Base-by-base conservation (phyloP, 2,329 filamentous ascomycete species). In the Fonsecaea nubica region DNA sequence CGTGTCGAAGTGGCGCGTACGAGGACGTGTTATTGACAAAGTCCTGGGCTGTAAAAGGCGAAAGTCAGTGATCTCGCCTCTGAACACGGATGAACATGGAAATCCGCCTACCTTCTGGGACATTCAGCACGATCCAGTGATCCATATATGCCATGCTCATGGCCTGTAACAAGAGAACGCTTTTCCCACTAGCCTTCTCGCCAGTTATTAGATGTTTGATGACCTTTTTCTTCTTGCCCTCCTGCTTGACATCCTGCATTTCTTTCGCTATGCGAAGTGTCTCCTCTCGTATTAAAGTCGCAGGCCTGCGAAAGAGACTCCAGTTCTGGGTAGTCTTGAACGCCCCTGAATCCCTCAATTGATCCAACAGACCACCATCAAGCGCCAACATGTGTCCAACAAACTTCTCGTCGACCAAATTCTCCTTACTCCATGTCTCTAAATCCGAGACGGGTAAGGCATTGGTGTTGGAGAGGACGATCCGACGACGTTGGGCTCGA, bases 391-490 rank as follows among this genome's bases (percentile, higher is more conserved):
- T 86, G 67, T 85, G 85, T 40, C 91, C 92, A 9, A 85, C 80
- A 58, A 86, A 85, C 38, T 83, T 81, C 35, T 81, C 78, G 62
- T 85, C 81, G 18, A 84, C 78, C 79, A 90, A 80, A 52, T 84
- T 85, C 69, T 85, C 81, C 9, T 79, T 76, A 12, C 80, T 83
- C 62, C 96, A 75, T 57, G 89, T 85, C 66, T 84, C 80, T 72
- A 96, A 83, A 10, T 87, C 90, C 30, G 83, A 76, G 7, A 98
- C 90, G 66, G 90, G 87, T 42, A 97, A 82, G 58, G 95, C 95
- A 80, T 97, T 98, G 78, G 92, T 91, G 81, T 98, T 99, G 83
- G 90, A 94, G 67, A 99, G 87, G 66, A 96, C 89, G 74, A 99
- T 92, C 72, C 92, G 89, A 83, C 96, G 97, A 71, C 93, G 89